Evolutionary conservation across 2,329 filamentous ascomycete species (phyloP).

Genomic region (Stagonosporopsis vannaccii): DNA sequence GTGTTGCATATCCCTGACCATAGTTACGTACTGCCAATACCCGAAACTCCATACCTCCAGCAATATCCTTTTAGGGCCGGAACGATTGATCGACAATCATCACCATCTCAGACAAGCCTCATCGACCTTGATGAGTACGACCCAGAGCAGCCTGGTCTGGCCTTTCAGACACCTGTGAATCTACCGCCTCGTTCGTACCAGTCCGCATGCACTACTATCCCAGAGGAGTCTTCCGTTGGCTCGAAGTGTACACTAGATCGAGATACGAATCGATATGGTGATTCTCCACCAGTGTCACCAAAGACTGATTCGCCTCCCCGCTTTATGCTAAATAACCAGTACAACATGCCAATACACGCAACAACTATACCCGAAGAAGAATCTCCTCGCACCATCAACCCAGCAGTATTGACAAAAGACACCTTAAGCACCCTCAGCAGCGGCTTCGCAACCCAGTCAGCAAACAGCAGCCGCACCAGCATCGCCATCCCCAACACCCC

Average conservation of each 20-base stretch:
- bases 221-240: conserved; percentile 32
- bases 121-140: conserved; percentile 32
- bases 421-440: conserved; percentile 29
- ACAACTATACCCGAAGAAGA: conserved; percentile 39
- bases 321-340: conserved; percentile 23
- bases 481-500: conserved; percentile 24
- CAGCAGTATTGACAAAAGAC: conserved; percentile 35
- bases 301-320: conserved; percentile 40
- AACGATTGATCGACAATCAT: conserved; percentile 15
- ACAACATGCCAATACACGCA: conserved; percentile 38
- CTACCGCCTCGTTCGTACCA: conserved; percentile 24
- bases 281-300: conserved; percentile 50
- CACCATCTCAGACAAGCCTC: conserved; percentile 17
- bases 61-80: conserved; percentile 35
- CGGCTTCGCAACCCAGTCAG: conserved; percentile 17
- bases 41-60: conserved; percentile 23
- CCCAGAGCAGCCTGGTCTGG: conserved; percentile 26
- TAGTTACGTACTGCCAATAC: conserved; percentile 11
- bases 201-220: conserved; percentile 35
- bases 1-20: conserved; percentile 54
- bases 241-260: conserved; percentile 22
- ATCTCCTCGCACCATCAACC: conserved; percentile 34
- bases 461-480: conserved; percentile 21
- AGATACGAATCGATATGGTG: conserved; percentile 24
- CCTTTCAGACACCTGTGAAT: conserved; percentile 30